Evolutionary conservation across 805 yeast genomes (phyloP).

Genomic region (Saccharomycopsis sp.): DNA sequence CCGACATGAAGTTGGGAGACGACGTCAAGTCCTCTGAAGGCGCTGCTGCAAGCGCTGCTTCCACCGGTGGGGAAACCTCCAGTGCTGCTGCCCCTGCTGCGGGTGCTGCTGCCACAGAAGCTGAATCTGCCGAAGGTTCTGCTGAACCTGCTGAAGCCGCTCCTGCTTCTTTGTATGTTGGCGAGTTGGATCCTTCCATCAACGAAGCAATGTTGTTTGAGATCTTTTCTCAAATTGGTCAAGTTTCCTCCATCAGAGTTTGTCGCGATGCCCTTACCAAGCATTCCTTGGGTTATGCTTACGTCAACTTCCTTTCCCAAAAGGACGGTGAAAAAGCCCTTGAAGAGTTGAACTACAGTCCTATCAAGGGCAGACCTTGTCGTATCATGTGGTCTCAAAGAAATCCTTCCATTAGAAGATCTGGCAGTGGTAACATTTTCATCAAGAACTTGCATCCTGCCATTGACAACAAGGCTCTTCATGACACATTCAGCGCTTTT

Average conservation of each 20-base stretch:
- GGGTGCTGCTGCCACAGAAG: not conserved
- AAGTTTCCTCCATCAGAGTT: conserved; percentile 93
- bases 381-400: conserved; percentile 99
- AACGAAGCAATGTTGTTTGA: conserved; percentile 93
- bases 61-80: conserved; percentile 19
- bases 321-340: conserved; percentile 91
- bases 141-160: conserved; percentile 3
- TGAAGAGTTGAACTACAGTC: conserved; percentile 89
- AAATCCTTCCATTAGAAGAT: conserved; percentile 91
- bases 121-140: conserved; percentile 1
- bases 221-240: conserved; percentile 89
- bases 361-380: conserved; percentile 92
- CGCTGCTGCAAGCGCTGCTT: conserved; percentile 26
- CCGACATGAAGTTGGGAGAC: no score
- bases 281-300: conserved; percentile 96
- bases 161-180: conserved; percentile 57
- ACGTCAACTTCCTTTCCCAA: conserved; percentile 86
- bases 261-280: conserved; percentile 98
- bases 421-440: conserved; percentile 93
- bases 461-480: conserved; percentile 96
- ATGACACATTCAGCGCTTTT: conserved; percentile 95
- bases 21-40: conserved; percentile 26
- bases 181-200: conserved; percentile 88
- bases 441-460: conserved; percentile 98
- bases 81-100: not conserved